These are phyloP conservation scores for Zopfia rhizophila DNA, from an alignment of 2,329 filamentous ascomycete species.

Conservation along the genomic window DNA sequence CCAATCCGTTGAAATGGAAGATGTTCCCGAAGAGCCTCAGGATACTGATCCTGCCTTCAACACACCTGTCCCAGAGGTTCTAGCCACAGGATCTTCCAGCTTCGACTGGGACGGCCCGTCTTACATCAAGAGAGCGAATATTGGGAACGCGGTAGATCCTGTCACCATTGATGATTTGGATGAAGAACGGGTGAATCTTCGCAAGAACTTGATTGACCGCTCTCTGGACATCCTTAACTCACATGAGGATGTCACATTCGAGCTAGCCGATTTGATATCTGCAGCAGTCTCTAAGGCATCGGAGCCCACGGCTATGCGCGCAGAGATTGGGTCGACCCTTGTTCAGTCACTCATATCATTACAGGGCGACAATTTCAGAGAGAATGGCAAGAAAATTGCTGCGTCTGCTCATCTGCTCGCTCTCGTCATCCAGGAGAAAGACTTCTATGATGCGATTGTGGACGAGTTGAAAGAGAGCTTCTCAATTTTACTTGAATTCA, in stretches of 20 bases:
- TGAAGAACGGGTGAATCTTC: slow-evolving; percentile 75
- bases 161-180: slow-evolving; percentile 83
- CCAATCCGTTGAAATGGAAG: slow-evolving; percentile 54
- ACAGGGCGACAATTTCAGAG: slow-evolving; percentile 66
- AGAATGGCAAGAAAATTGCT: slow-evolving; percentile 76
- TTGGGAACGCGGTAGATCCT: slow-evolving; percentile 48
- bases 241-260: slow-evolving; percentile 88
- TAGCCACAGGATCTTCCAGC: slow-evolving; percentile 18
- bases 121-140: slow-evolving; percentile 44
- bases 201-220: slow-evolving; percentile 83
- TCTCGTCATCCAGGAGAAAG: slow-evolving; percentile 81
- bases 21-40: slow-evolving; percentile 34
- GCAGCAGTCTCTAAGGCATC: slow-evolving; percentile 72
- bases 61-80: slow-evolving; percentile 31
- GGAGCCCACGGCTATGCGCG: slow-evolving; percentile 68
- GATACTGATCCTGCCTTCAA: slow-evolving; percentile 22
- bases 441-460: slow-evolving; percentile 82
- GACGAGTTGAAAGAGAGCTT: slow-evolving; percentile 82
- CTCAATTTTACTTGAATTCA: slow-evolving; percentile 78
- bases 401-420: slow-evolving; percentile 93
- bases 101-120: slow-evolving; percentile 38
- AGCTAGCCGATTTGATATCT: slow-evolving; percentile 86
- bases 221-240: slow-evolving; percentile 90
- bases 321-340: slow-evolving; percentile 83
- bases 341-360: slow-evolving; percentile 82